Percentiles rank a stretch among this genome's conserved stretches.
Evolutionary conservation across 176 grass and related monocot genomes (phyloP).

Genomic region (Pontederia crassipes): DNA sequence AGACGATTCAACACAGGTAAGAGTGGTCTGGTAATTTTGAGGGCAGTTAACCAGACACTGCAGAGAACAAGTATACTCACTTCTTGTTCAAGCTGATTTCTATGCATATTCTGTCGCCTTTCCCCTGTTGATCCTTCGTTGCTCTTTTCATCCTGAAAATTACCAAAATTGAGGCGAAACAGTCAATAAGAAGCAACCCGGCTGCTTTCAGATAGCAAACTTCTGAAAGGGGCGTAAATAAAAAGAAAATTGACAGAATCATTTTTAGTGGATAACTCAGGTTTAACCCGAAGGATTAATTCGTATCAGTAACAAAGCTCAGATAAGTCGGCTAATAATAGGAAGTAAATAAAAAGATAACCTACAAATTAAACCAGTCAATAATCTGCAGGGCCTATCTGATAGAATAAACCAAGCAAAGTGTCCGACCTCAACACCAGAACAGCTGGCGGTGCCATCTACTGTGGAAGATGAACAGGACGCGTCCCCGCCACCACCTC

Average conservation of each 20-base stretch:
- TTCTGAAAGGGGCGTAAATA: too few relatives aligned
- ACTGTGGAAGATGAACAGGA: constrained; percentile 25
- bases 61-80: constrained; percentile 28
- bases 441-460: constrained; percentile 13
- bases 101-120: constrained; percentile 29
- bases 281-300: too few relatives aligned
- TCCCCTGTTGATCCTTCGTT: constrained; percentile 34
- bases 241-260: neutral
- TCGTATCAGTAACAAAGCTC: too few relatives aligned
- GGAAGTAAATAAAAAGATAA: too few relatives aligned
- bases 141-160: constrained; percentile 56
- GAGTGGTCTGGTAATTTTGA: neutral
- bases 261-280: too few relatives aligned
- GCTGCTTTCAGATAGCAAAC: neutral
- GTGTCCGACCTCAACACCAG: neutral
- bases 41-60: neutral
- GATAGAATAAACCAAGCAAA: too few relatives aligned
- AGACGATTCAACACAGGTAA: too few relatives aligned
- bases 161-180: constrained; percentile 16
- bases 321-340: too few relatives aligned
- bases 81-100: constrained; percentile 71
- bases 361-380: too few relatives aligned
- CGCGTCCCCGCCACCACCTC: constrained; percentile 11
- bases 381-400: too few relatives aligned
- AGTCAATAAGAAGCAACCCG: neutral